Conservation (phyloP, 306 rosid genomes). For the Sechiopsis laciniata region DNA sequence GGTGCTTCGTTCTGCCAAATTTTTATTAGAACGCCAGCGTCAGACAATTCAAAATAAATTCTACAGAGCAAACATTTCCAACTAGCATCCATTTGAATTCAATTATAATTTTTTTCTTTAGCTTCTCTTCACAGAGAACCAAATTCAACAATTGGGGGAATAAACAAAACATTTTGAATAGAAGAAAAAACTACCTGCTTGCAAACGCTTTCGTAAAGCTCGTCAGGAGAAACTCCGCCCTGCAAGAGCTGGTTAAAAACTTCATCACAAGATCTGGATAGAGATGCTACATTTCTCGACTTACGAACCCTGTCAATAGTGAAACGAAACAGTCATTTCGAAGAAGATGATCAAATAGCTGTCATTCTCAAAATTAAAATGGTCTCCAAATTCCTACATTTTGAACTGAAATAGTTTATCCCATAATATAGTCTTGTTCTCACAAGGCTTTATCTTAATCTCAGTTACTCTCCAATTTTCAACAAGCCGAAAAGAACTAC, state of each 20-base stretch:
- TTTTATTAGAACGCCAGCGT: neutral
- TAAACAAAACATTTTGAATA: neutral
- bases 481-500: neutral
- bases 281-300: slow-evolving; percentile 46
- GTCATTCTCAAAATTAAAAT: neutral
- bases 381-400: neutral
- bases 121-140: neutral
- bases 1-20: neutral
- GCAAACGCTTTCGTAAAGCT: slow-evolving; percentile 77
- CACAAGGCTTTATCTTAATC: neutral
- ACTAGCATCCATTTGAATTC: slow-evolving; percentile 2
- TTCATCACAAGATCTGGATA: slow-evolving; percentile 81
- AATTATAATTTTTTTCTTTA: neutral
- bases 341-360: neutral
- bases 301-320: slow-evolving; percentile 63
- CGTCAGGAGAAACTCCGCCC: slow-evolving; percentile 62
- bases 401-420: neutral
- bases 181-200: slow-evolving; percentile 55
- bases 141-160: neutral
- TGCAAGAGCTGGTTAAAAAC: slow-evolving; percentile 70
- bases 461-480: neutral
- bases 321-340: slow-evolving; percentile 19
- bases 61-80: neutral
- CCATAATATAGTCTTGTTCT: slow-evolving; percentile 2
- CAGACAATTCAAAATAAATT: neutral